A percentile compares a stretch with the other conserved stretches of the same genome.
These are phyloP conservation scores for Solanum ahanhuiri DNA, from an alignment of 257 asterid species.

Conservation along the genomic window DNA sequence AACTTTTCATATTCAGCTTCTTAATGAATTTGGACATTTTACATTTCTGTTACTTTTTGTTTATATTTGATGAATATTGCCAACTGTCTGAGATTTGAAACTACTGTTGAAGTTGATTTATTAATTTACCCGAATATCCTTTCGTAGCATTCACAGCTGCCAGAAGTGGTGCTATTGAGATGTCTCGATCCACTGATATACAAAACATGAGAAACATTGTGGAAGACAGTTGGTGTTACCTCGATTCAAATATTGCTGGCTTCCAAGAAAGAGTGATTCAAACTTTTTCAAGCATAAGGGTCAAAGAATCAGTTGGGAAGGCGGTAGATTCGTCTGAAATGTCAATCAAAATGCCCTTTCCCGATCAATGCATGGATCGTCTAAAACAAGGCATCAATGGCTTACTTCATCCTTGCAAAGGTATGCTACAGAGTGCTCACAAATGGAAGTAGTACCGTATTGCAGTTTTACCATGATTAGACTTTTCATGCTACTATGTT, in stretches of 20 bases:
- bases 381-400: conserved; percentile 28
- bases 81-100: not conserved
- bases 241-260: conserved; percentile 17
- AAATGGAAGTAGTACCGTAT: not conserved
- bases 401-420: conserved; percentile 32
- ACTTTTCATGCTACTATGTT: not conserved
- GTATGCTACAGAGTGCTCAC: conserved; percentile 12
- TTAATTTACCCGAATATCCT: not conserved
- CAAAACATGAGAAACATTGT: conserved; percentile 15
- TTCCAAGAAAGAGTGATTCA: conserved; percentile 18
- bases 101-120: not conserved
- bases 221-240: conserved; percentile 28
- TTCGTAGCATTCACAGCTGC: conserved; percentile 35
- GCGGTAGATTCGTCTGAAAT: conserved; percentile 20
- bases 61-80: not conserved
- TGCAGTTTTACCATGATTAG: not conserved
- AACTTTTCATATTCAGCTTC: not conserved
- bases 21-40: not conserved
- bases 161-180: conserved; percentile 30
- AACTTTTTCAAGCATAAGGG: conserved; percentile 16
- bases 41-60: not conserved
- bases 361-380: conserved; percentile 23
- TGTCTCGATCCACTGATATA: conserved; percentile 26
- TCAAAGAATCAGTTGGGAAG: conserved; percentile 18
- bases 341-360: conserved; percentile 19